phyloP scores from a whole-genome alignment of 1,139 yeast species.

The Candida pseudoviswanathii region DNA sequence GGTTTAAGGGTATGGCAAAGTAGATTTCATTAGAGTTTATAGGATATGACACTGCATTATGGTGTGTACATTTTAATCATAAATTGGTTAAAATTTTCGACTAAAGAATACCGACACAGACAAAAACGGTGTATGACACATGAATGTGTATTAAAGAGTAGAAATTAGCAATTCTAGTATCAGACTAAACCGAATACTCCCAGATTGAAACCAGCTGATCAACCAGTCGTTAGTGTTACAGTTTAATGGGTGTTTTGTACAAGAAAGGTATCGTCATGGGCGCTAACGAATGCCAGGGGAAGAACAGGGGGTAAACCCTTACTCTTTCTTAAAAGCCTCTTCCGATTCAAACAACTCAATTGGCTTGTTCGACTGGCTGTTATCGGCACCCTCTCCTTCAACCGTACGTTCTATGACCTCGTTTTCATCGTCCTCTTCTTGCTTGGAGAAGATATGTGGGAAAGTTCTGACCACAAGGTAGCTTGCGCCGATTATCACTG shows the following conservation, averaged over 20 bases:
- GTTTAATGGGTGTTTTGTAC: too few species aligned
- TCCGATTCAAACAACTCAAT: constrained; percentile 22
- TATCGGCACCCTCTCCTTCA: constrained; percentile 24
- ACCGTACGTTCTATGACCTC: constrained; percentile 8
- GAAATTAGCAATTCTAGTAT: too few species aligned
- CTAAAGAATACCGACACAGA: background rate
- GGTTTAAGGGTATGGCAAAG: constrained; percentile 32
- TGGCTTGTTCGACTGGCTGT: constrained; percentile 23
- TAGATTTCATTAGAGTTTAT: constrained; percentile 5
- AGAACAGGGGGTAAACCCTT: background rate
- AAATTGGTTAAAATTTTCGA: background rate
- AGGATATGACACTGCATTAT: constrained; percentile 2
- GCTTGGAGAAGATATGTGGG: constrained; percentile 39
- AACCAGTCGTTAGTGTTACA: too few species aligned
- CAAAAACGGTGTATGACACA: background rate
- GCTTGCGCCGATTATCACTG: constrained; percentile 47
- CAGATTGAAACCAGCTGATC: too few species aligned
- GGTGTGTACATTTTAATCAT: background rate
- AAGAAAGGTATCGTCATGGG: background rate
- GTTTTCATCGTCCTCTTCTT: constrained; percentile 17
- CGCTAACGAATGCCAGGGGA: background rate
- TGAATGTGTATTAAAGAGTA: too few species aligned
- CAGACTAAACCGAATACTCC: too few species aligned
- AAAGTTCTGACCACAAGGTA: constrained; percentile 50
- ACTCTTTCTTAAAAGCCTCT: constrained; percentile 7